Base-by-base conservation (phyloP, 2,329 filamentous ascomycete genomes). In the Colletotrichum salicis region DNA sequence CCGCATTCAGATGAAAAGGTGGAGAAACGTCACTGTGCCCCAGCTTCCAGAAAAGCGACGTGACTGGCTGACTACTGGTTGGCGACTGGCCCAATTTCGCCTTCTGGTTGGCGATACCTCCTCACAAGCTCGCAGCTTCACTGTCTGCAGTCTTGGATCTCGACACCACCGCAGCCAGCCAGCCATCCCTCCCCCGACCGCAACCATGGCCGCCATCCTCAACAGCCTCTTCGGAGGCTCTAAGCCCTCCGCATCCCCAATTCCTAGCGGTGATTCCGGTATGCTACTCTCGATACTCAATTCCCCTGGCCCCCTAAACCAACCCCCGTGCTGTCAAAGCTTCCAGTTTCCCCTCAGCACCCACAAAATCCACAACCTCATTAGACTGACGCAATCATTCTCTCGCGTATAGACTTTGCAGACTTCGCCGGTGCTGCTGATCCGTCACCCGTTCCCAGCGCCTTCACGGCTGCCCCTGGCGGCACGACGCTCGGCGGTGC, bases 371-470 rank as follows among this genome's bases (percentile, higher is more conserved):
- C 65, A 60, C 65, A 55, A 56, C 66, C 59, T 64, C 54, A 51
- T 54, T 51, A 69, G 45, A 41, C 80, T 81, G 74, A 81, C 78
- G 63, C 67, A 66, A 76, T 76, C 35, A 33, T 27, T 27, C 69
- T 24, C 56, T 67, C 59, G 56, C 73, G 56, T 71, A 64, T 61
- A 97, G 95, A 97, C 85, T 98, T 98, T 82, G 95, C 94, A 84
- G 96, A 98, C 86, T 98, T 97, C 79, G 94, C 94, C 72, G 92
- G 90, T 75, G 92, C 91, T 76, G 90, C 94, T 75, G 90, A 93
- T 24, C 91, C 94, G 68, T 82, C 86, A 29, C 88, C 88, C 69
- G 83, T 88, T 72, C 81, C 86, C 79, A 51, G 61, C 19, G n/a
- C 35, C 15, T 72, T 72, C 27, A 83, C 84, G 62, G 81, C 85